Evolutionary conservation across 805 yeast species (phyloP).

Genomic region (Metschnikowia arizonensis): DNA sequence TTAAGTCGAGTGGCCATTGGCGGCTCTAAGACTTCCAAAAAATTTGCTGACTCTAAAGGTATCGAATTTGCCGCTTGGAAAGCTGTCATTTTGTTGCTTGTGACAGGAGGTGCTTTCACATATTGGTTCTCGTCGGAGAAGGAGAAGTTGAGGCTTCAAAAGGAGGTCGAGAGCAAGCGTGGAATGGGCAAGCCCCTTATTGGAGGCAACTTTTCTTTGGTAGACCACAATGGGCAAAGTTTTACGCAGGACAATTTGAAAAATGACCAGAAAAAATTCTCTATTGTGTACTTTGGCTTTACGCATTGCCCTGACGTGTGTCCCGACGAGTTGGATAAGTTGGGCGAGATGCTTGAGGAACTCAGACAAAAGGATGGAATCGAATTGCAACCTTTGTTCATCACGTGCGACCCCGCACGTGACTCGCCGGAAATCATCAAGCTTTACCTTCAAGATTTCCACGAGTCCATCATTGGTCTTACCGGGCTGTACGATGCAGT

Average conservation of each 20-base stretch:
- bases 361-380: slow-evolving; percentile 54
- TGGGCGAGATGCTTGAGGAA: slow-evolving; percentile 65
- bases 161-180: slow-evolving; percentile 78
- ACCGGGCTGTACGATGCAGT: slow-evolving; percentile 88
- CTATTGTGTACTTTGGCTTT: slow-evolving; percentile 91
- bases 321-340: slow-evolving; percentile 94
- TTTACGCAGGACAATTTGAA: slow-evolving; percentile 76
- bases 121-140: slow-evolving; percentile 73
- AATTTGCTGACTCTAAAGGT: slow-evolving; percentile 37
- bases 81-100: slow-evolving; percentile 62
- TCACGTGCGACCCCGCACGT: slow-evolving; percentile 96
- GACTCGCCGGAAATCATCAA: slow-evolving; percentile 84
- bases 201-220: slow-evolving; percentile 82
- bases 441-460: slow-evolving; percentile 83
- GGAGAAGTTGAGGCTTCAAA: slow-evolving; percentile 65
- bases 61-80: slow-evolving; percentile 84
- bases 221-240: slow-evolving; percentile 62
- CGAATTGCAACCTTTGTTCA: slow-evolving; percentile 77
- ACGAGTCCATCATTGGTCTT: slow-evolving; percentile 81
- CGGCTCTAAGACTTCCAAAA: slow-evolving; percentile 37
- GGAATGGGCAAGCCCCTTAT: slow-evolving; percentile 89
- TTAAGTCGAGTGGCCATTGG: slow-evolving; percentile 80
- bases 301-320: slow-evolving; percentile 98
- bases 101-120: slow-evolving; percentile 68
- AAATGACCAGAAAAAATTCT: slow-evolving; percentile 59